phyloP scores from a whole-genome alignment of 2,329 filamentous ascomycete species.

The Plenodomus tracheiphilus region DNA sequence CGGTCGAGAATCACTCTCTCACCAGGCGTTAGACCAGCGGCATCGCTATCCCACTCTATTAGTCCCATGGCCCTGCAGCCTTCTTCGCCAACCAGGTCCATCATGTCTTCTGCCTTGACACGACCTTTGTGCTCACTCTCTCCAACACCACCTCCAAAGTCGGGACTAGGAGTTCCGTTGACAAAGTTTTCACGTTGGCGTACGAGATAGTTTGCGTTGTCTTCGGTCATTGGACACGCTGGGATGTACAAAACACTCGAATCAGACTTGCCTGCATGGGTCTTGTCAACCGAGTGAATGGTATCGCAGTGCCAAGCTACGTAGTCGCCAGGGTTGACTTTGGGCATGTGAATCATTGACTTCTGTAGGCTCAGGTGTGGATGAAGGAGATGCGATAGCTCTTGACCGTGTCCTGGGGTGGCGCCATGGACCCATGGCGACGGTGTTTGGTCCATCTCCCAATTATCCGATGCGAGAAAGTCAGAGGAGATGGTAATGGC shows the following conservation, averaged over 20 bases:
- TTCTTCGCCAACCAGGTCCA: conserved; percentile 46
- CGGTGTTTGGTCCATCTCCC: conserved; percentile 59
- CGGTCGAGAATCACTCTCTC: conserved; percentile 56
- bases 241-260: conserved; percentile 90
- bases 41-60: conserved; percentile 53
- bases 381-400: conserved; percentile 66
- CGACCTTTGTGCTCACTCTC: conserved; percentile 58
- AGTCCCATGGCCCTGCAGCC: conserved; percentile 61
- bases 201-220: conserved; percentile 71
- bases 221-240: conserved; percentile 76
- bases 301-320: conserved; percentile 79
- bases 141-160: conserved; percentile 63
- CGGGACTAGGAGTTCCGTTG: conserved; percentile 56
- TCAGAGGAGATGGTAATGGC: conserved; percentile 37
- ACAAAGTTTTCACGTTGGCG: conserved; percentile 74
- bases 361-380: conserved; percentile 69
- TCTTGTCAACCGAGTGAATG: conserved; percentile 82
- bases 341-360: conserved; percentile 73
- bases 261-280: conserved; percentile 71
- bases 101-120: conserved; percentile 45
- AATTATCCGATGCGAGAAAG: conserved; percentile 61
- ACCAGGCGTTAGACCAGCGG: conserved; percentile 51
- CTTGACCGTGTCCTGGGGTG: conserved; percentile 68
- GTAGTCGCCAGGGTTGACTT: conserved; percentile 72
- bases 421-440: conserved; percentile 71